These are phyloP conservation scores for Ananas comosus DNA, from an alignment of 176 grass and related monocot genomes.

Conservation along the genomic window DNA sequence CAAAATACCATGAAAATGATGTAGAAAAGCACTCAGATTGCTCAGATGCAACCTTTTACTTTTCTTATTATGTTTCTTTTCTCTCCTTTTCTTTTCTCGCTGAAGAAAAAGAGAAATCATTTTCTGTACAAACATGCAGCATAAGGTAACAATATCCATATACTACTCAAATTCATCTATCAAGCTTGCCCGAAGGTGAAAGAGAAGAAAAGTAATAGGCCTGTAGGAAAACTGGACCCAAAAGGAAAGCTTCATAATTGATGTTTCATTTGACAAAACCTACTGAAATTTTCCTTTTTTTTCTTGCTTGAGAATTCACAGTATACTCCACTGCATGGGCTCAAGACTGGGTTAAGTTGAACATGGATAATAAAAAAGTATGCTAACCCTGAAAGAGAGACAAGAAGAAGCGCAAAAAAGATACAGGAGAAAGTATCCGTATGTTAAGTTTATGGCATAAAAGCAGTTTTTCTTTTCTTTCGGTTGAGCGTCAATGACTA, in stretches of 20 bases:
- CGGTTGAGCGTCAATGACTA: background rate
- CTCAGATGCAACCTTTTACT: background rate
- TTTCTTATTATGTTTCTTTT: background rate
- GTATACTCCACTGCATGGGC: background rate
- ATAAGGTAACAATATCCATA: background rate
- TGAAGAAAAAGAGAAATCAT: background rate
- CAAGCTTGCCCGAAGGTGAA: background rate
- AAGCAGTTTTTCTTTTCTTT: background rate
- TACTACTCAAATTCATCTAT: background rate
- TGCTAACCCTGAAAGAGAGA: background rate
- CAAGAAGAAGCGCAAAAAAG: background rate
- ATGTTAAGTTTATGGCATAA: background rate
- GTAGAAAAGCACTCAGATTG: background rate
- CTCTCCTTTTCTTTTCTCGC: background rate
- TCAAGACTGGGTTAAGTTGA: background rate
- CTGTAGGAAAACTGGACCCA: background rate
- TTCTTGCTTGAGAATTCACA: too few species aligned
- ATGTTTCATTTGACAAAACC: background rate
- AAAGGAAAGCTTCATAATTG: background rate
- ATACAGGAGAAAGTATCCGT: background rate
- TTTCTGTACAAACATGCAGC: background rate
- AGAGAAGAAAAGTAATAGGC: background rate
- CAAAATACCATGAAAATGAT: background rate
- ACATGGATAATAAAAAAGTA: background rate
- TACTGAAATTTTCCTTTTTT: too few species aligned